These are phyloP conservation scores for Arachnomyces sp. DNA, from an alignment of 2,329 filamentous ascomycete genomes.

Conservation along the genomic window DNA sequence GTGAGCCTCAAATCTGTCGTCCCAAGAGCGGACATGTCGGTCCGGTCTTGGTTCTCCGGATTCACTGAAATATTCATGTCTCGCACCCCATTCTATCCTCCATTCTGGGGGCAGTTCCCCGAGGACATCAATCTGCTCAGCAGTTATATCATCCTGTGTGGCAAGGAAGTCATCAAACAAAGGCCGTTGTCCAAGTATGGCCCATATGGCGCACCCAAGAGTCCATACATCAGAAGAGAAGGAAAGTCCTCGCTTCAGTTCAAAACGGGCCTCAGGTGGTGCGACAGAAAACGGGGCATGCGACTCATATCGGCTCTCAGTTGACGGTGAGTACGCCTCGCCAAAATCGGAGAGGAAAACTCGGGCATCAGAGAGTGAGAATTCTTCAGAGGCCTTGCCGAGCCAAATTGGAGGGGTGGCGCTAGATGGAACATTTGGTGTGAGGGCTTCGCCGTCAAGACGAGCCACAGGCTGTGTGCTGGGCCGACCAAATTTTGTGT, in stretches of 20 bases:
- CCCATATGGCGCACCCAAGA: slow-evolving; percentile 1
- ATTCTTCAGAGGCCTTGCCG: slow-evolving; percentile 4
- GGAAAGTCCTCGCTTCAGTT: background rate
- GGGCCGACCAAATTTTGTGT: slow-evolving; percentile 6
- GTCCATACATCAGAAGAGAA: background rate
- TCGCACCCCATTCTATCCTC: background rate
- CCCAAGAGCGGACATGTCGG: too few species aligned
- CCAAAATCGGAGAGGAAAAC: slow-evolving; percentile 14
- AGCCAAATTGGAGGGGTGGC: slow-evolving; percentile 6
- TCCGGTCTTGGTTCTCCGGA: too few species aligned
- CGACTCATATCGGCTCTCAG: background rate
- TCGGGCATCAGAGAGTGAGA: slow-evolving; percentile 5
- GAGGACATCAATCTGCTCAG: slow-evolving; percentile 2
- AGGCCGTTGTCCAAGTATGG: background rate
- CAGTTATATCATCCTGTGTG: slow-evolving; percentile 1
- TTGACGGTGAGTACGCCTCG: slow-evolving; percentile 8
- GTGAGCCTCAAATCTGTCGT: too few species aligned
- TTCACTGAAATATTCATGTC: background rate
- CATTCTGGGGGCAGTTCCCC: slow-evolving; percentile 1
- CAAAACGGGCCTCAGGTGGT: slow-evolving; percentile 8
- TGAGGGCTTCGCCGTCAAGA: slow-evolving; percentile 2
- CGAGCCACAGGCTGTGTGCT: background rate
- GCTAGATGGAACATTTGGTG: background rate
- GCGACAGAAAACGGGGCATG: slow-evolving; percentile 1
- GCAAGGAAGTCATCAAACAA: slow-evolving; percentile 10